Evolutionary conservation across 106 monocot genomes (phyloP), one percentile per base, ranked within the genome.

Genomic region (Alisma plantagoaquatica): DNA sequence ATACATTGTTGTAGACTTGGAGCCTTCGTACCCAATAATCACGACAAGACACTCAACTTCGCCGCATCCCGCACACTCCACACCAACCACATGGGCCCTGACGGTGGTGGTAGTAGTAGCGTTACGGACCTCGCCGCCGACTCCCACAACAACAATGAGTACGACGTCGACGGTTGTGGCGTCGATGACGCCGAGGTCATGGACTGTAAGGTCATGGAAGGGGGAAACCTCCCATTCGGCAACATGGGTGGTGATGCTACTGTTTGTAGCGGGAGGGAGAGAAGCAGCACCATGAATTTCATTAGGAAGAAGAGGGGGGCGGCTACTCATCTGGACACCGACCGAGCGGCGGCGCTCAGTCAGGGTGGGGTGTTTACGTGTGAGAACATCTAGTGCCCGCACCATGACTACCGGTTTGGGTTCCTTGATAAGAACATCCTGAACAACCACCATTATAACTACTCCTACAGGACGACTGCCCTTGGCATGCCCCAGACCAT

Each of bases 121-220:
- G 58, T 3, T 47, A 25, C 43, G 43, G 2, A 52, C 35, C 8
- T 33, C 43, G 2, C 29, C 27, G 2, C 31, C n/a, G n/a, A n/a
- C n/a, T n/a, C n/a, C n/a, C n/a, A n/a, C n/a, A n/a, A n/a, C 55
- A 74, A 42, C 35, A 62, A 61, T 16, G 77, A 78, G 52, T 83
- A 83, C 46, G 83, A 83, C 46, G 83, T 83, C 2, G 82, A 77
- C n/a, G n/a, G n/a, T n/a, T n/a, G n/a, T 22, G 58, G 51, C 2
- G 20, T 55, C 6, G 81, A 76, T 51, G 76, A n/a, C n/a, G n/a
- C 38, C 56, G 72, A 29, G 8, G 54, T 43, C 10, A 31, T 51
- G 22, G 35, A 63, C n/a, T n/a, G n/a, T n/a, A 11, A 67, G 59
- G 41, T 19, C 32, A 15, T 28, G 23, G 7, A 48, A 46, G 2